These are phyloP conservation scores for Elsinoe arachidis DNA, from an alignment of 2,329 filamentous ascomycete species.

Conservation along the genomic window DNA sequence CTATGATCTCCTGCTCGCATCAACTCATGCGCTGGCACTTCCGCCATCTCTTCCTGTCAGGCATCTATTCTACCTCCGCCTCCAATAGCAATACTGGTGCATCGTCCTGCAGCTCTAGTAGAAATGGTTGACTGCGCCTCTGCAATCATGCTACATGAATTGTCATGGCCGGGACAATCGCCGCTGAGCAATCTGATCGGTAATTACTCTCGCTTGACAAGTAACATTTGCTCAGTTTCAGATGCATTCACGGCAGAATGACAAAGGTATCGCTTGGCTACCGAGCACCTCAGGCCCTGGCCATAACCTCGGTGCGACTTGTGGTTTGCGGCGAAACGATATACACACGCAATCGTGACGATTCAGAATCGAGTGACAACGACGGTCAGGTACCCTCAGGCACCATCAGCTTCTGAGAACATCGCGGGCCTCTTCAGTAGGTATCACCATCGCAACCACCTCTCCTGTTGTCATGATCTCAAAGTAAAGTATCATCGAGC, in stretches of 20 bases:
- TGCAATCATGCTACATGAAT: slow-evolving; percentile 1
- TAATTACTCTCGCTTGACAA: not conserved
- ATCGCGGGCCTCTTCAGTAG: too few relatives aligned
- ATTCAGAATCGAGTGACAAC: too few relatives aligned
- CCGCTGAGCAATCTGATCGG: not conserved
- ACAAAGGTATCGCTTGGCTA: too few relatives aligned
- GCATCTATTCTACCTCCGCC: not conserved
- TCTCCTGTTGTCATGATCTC: not conserved
- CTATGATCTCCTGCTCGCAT: not conserved
- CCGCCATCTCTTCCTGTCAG: not conserved
- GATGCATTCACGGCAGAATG: too few relatives aligned
- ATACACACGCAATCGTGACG: too few relatives aligned
- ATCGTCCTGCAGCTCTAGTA: not conserved
- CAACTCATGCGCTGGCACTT: not conserved
- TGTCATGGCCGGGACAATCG: not conserved
- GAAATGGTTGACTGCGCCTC: not conserved
- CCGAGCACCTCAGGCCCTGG: too few relatives aligned
- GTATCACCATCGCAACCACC: too few relatives aligned
- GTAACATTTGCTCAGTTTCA: too few relatives aligned
- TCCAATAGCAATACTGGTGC: slow-evolving; percentile 1
- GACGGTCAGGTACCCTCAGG: too few relatives aligned
- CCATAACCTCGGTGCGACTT: too few relatives aligned
- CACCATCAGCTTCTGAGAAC: too few relatives aligned
- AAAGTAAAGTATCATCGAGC: not conserved
- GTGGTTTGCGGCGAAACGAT: too few relatives aligned